phyloP scores from a whole-genome alignment of 2,329 filamentous ascomycete species.

The Thermoascus crustaceus region DNA sequence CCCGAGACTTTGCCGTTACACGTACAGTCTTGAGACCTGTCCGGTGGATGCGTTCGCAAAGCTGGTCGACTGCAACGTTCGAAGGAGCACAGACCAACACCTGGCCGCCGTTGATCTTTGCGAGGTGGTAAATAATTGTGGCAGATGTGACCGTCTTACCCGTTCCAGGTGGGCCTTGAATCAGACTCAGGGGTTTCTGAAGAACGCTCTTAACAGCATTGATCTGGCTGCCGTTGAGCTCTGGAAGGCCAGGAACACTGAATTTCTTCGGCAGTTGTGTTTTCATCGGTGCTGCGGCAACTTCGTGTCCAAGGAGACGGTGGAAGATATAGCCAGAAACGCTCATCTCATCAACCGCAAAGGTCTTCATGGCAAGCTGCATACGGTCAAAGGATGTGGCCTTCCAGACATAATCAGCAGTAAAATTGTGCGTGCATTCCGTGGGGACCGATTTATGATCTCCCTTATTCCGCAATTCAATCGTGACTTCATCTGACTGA shows the following conservation, averaged over 20 bases:
- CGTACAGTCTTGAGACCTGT: conserved; percentile 95
- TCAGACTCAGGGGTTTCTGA: conserved; percentile 86
- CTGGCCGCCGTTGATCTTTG: conserved; percentile 89
- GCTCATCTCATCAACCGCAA: conserved; percentile 95
- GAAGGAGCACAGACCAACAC: conserved; percentile 95
- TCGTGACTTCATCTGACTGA: conserved; percentile 92
- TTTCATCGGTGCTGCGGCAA: conserved; percentile 90
- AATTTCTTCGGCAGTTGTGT: conserved; percentile 94
- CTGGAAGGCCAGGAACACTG: conserved; percentile 85
- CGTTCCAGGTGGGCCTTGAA: conserved; percentile 92
- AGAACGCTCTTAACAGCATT: conserved; percentile 93
- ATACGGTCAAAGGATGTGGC: conserved; percentile 98
- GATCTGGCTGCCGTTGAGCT: conserved; percentile 92
- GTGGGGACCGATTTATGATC: conserved; percentile 95
- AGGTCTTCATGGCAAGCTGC: conserved; percentile 99
- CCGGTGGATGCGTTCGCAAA: conserved; percentile 91
- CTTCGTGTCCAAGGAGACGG: conserved; percentile 88
- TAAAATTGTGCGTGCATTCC: conserved; percentile 96
- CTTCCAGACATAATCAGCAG: conserved; percentile 98
- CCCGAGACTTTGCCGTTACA: conserved; percentile 95
- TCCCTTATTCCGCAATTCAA: conserved; percentile 87
- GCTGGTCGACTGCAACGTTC: conserved; percentile 95
- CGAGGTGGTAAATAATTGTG: conserved; percentile 95
- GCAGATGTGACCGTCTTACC: conserved; percentile 98
- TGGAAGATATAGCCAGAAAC: conserved; percentile 99